Conservation (phyloP, 495 filamentous ascomycete genomes). For the Hypomontagnella monticulosa region DNA sequence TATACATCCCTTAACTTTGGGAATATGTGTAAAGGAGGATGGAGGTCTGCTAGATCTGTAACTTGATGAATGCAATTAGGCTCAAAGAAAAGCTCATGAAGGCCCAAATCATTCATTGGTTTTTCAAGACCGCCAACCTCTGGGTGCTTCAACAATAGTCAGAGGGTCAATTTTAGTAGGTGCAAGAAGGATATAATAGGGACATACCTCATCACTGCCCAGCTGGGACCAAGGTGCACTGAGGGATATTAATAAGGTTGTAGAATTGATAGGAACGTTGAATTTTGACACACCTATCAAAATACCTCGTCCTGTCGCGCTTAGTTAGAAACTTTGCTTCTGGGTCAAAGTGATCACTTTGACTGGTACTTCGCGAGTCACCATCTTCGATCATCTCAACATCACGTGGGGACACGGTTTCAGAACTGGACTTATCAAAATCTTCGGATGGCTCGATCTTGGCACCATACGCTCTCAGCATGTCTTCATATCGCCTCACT, state of each 20-base stretch:
- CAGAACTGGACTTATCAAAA: slow-evolving; percentile 23
- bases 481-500: slow-evolving; percentile 45
- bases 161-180: neutral
- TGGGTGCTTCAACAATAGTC: slow-evolving; percentile 24
- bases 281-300: slow-evolving; percentile 18
- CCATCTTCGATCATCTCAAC: slow-evolving; percentile 4
- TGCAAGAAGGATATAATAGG: neutral
- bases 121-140: slow-evolving; percentile 12
- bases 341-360: slow-evolving; percentile 1
- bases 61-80: slow-evolving; percentile 54
- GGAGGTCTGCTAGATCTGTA: slow-evolving; percentile 9
- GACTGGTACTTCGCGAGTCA: neutral
- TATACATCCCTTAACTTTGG: slow-evolving; percentile 59
- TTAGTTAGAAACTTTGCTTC: slow-evolving; percentile 31
- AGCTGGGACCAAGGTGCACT: slow-evolving; percentile 27
- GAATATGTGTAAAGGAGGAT: slow-evolving; percentile 41
- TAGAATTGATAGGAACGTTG: neutral
- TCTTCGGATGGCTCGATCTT: slow-evolving; percentile 27
- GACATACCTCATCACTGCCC: slow-evolving; percentile 20
- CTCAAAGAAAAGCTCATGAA: slow-evolving; percentile 24
- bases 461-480: slow-evolving; percentile 34
- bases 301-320: slow-evolving; percentile 33
- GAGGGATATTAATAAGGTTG: neutral
- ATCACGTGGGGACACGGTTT: slow-evolving; percentile 18
- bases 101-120: slow-evolving; percentile 8